Conservation (phyloP, 139 green algal genomes). For the Chlorella sp. region DNA sequence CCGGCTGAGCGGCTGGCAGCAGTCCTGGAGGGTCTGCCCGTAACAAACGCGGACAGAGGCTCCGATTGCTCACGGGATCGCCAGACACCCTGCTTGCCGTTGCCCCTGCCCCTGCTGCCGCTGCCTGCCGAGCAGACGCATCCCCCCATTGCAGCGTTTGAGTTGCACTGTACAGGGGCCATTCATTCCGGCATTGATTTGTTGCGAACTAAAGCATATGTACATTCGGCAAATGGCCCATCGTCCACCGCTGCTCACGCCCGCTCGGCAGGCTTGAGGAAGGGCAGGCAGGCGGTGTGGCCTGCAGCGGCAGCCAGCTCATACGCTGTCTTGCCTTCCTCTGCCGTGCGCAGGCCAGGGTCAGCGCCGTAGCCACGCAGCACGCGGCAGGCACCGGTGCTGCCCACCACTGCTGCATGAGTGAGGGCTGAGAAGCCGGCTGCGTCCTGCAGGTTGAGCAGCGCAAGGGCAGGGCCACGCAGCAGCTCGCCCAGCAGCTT, state of each 20-base stretch:
- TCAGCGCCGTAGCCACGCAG: constrained; percentile 10
- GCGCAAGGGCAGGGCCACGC: too few relatives aligned
- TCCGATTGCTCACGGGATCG: too few relatives aligned
- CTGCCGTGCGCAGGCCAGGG: neutral
- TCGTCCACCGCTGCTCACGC: neutral
- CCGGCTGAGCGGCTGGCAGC: too few relatives aligned
- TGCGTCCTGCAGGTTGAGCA: neutral
- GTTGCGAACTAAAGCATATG: too few relatives aligned
- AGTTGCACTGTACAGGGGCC: too few relatives aligned
- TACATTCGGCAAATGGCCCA: neutral
- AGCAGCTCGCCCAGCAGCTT: constrained; percentile 18
- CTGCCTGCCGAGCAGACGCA: neutral
- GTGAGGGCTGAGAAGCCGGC: constrained; percentile 12
- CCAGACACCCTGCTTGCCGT: too few relatives aligned
- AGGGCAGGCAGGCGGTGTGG: neutral
- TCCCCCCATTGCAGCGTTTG: too few relatives aligned
- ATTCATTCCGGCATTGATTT: too few relatives aligned
- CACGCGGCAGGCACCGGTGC: constrained; percentile 2
- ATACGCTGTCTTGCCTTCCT: constrained; percentile 6
- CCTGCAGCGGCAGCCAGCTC: neutral
- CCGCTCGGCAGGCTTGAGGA: neutral
- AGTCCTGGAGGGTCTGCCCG: too few relatives aligned
- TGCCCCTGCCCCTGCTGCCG: too few relatives aligned
- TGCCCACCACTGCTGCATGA: constrained; percentile 11
- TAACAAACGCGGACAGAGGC: too few relatives aligned